phyloP scores from a whole-genome alignment of 139 green algal genomes.

The Picochlorum sp. region DNA sequence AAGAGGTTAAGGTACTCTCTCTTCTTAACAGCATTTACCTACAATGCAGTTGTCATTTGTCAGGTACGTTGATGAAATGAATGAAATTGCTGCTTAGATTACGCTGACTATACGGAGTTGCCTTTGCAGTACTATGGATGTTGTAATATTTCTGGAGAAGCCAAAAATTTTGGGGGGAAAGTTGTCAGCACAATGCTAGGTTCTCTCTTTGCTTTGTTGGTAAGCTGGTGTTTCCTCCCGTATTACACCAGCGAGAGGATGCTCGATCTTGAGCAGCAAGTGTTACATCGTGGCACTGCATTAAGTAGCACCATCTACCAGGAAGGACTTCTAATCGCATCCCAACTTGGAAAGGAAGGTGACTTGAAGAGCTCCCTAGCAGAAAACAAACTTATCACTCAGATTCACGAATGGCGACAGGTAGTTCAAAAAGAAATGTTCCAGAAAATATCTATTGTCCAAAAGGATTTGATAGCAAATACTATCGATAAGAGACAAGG shows the following conservation, averaged over 20 bases:
- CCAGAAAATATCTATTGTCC: not conserved
- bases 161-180: slow-evolving; percentile 1
- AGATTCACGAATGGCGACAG: not conserved
- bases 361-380: no score
- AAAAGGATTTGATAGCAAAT: slow-evolving; percentile 1
- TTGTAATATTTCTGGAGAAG: slow-evolving; percentile 5
- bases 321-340: not conserved
- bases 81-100: no score
- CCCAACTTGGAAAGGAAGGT: no score
- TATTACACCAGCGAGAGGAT: slow-evolving; percentile 3
- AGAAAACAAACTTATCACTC: no score
- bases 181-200: slow-evolving; percentile 6
- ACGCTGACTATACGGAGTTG: no score
- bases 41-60: slow-evolving; percentile 8
- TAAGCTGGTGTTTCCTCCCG: slow-evolving; percentile 1
- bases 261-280: not conserved
- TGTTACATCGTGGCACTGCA: not conserved
- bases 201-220: not conserved
- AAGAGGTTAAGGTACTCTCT: slow-evolving; percentile 5
- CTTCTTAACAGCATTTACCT: slow-evolving; percentile 10
- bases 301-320: not conserved
- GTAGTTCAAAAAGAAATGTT: not conserved
- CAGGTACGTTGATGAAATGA: no score
- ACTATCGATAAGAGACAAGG: slow-evolving; percentile 5
- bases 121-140: slow-evolving; percentile 18